Conservation (phyloP, 1,284 basidiomycete genomes). For the Trametes polyzona region DNA sequence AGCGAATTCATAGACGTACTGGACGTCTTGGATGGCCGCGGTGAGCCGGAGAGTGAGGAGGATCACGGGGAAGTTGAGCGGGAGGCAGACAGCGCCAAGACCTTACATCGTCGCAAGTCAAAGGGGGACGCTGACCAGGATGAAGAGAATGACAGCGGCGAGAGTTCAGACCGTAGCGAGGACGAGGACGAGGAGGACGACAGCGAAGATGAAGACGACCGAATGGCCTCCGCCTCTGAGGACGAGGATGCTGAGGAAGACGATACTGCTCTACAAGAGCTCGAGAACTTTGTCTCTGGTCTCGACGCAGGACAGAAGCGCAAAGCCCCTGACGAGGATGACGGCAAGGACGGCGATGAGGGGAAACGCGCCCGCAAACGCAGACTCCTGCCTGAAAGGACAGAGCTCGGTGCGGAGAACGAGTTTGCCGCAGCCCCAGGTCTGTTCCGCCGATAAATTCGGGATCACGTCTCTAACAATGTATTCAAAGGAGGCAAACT, state of each 20-base stretch:
- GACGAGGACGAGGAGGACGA: slow-evolving; percentile 32
- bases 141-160: too few species aligned
- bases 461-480: slow-evolving; percentile 5
- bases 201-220: slow-evolving; percentile 46
- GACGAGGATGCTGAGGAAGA: slow-evolving; percentile 58
- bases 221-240: slow-evolving; percentile 54
- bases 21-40: slow-evolving; percentile 70
- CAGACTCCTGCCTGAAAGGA: slow-evolving; percentile 69
- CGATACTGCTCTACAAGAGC: slow-evolving; percentile 64
- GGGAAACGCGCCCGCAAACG: slow-evolving; percentile 52
- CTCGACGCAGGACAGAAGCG: slow-evolving; percentile 77
- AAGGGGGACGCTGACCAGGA: too few species aligned
- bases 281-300: slow-evolving; percentile 73
- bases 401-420: slow-evolving; percentile 76
- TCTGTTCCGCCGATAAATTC: slow-evolving; percentile 31
- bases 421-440: slow-evolving; percentile 67
- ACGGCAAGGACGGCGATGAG: slow-evolving; percentile 33
- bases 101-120: too few species aligned
- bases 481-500: slow-evolving; percentile 54
- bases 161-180: too few species aligned
- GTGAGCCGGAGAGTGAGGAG: slow-evolving; percentile 46
- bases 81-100: slow-evolving; percentile 23
- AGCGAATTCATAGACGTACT: slow-evolving; percentile 70
- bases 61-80: slow-evolving; percentile 18
- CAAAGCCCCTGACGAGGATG: slow-evolving; percentile 54